Conservation (phyloP, 805 yeast genomes). For the Candida gorgasii region DNA sequence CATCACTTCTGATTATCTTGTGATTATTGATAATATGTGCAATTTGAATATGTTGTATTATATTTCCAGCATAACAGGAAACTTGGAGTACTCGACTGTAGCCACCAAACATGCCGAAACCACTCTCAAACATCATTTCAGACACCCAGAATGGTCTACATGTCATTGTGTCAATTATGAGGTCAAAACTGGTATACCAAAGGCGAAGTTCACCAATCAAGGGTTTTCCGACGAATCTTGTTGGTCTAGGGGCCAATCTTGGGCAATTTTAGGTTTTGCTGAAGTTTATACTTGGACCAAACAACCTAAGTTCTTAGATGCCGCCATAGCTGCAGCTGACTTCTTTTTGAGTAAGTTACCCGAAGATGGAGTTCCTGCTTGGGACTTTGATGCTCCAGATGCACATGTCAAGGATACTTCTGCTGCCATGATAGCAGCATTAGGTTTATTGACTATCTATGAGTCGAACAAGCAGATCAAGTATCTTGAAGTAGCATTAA, state of each 20-base stretch:
- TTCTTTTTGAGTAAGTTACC: conserved; percentile 22
- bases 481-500: conserved; percentile 18
- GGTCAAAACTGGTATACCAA: conserved; percentile 19
- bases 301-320: conserved; percentile 23
- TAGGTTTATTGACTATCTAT: conserved; percentile 25
- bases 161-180: conserved; percentile 27
- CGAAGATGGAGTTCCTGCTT: conserved; percentile 24
- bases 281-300: conserved; percentile 25
- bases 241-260: conserved; percentile 35
- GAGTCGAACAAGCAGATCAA: conserved; percentile 16
- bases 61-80: conserved; percentile 26
- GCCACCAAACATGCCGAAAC: conserved; percentile 32
- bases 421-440: conserved; percentile 28
- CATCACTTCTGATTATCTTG: conserved; percentile 22
- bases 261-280: conserved; percentile 30
- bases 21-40: conserved; percentile 27
- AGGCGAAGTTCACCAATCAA: conserved; percentile 26
- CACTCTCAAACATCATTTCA: conserved; percentile 23
- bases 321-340: conserved; percentile 23
- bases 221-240: conserved; percentile 26
- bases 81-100: conserved; percentile 20
- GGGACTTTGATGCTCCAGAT: conserved; percentile 31
- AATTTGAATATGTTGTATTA: conserved; percentile 26
- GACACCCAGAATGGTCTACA: conserved; percentile 22
- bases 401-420: conserved; percentile 23